These are phyloP conservation scores for Lignosus rhinocerotis DNA, from an alignment of 1,284 basidiomycete genomes.

Conservation along the genomic window DNA sequence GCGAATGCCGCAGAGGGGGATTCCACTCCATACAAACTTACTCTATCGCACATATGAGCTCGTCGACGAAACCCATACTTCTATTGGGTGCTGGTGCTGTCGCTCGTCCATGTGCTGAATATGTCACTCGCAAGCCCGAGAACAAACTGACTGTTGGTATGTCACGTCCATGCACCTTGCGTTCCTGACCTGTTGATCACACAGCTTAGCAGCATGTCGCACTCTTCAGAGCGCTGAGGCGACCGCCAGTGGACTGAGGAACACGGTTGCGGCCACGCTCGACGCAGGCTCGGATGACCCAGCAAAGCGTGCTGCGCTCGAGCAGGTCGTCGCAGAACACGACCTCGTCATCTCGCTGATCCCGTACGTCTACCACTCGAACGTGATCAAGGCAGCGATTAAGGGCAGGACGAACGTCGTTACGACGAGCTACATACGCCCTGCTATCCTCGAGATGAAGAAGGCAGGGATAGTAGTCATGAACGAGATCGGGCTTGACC, in stretches of 20 bases:
- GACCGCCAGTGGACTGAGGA: slow-evolving; percentile 69
- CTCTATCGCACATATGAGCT: slow-evolving; percentile 16
- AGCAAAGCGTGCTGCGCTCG: slow-evolving; percentile 59
- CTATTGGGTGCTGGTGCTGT: slow-evolving; percentile 96
- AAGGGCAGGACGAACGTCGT: slow-evolving; percentile 95
- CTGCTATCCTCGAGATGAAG: slow-evolving; percentile 86
- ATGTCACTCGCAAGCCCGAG: slow-evolving; percentile 79
- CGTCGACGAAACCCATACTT: slow-evolving; percentile 72
- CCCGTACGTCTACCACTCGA: slow-evolving; percentile 93
- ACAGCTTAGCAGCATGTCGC: no score
- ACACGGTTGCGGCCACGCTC: slow-evolving; percentile 75
- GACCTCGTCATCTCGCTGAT: slow-evolving; percentile 97
- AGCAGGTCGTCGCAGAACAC: slow-evolving; percentile 78
- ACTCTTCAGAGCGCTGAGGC: slow-evolving; percentile 43
- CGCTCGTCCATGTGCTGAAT: slow-evolving; percentile 92
- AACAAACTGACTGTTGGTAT: slow-evolving; percentile 85
- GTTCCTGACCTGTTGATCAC: no score
- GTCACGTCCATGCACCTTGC: slow-evolving; percentile 4
- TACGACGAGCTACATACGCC: slow-evolving; percentile 93
- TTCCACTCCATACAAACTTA: no score
- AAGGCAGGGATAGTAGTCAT: slow-evolving; percentile 92
- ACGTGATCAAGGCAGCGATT: slow-evolving; percentile 94
- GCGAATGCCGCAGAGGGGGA: no score
- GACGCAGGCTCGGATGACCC: slow-evolving; percentile 67
- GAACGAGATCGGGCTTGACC: slow-evolving; percentile 98